Evolutionary conservation across 2,329 filamentous ascomycete genomes (phyloP).

Genomic region (Pestalotiopsis sp.): DNA sequence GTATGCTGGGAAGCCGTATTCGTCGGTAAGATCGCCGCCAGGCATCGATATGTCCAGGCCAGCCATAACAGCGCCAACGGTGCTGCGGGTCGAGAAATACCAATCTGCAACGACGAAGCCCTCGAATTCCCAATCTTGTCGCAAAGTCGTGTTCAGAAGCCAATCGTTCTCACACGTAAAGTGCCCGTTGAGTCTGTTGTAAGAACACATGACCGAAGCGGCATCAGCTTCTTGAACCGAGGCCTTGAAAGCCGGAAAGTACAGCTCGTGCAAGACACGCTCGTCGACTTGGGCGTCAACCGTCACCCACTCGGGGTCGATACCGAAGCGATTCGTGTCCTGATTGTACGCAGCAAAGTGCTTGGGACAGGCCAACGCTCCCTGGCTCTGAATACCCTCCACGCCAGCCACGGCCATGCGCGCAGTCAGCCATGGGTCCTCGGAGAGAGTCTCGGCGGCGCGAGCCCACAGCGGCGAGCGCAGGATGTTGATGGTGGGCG

Average conservation of each 20-base stretch:
- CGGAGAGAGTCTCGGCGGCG: constrained; percentile 3
- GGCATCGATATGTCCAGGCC: constrained; percentile 1
- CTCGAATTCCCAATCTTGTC: background rate
- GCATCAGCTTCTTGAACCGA: constrained; percentile 1
- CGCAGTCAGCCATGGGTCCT: constrained; percentile 3
- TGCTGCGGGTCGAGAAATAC: constrained; percentile 2
- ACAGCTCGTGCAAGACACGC: constrained; percentile 4
- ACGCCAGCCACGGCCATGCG: constrained; percentile 5
- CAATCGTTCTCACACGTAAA: constrained; percentile 5
- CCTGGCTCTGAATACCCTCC: constrained; percentile 3
- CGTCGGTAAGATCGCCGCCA: background rate
- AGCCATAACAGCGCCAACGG: constrained; percentile 3
- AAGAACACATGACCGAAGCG: constrained; percentile 1
- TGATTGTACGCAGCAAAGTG: constrained; percentile 1
- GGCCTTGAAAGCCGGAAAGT: background rate
- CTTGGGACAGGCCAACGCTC: constrained; percentile 2
- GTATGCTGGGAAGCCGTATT: constrained; percentile 4
- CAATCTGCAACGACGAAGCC: constrained; percentile 3
- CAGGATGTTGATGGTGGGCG: background rate
- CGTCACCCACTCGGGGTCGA: constrained; percentile 2
- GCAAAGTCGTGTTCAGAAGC: background rate
- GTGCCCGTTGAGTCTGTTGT: background rate
- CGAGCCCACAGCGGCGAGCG: constrained; percentile 6
- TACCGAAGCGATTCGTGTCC: background rate
- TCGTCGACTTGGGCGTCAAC: background rate